Percentiles rank a stretch among this genome's conserved stretches.
These are phyloP conservation scores for Fusarium piperis DNA, from an alignment of 2,329 filamentous ascomycete genomes.

Conservation along the genomic window DNA sequence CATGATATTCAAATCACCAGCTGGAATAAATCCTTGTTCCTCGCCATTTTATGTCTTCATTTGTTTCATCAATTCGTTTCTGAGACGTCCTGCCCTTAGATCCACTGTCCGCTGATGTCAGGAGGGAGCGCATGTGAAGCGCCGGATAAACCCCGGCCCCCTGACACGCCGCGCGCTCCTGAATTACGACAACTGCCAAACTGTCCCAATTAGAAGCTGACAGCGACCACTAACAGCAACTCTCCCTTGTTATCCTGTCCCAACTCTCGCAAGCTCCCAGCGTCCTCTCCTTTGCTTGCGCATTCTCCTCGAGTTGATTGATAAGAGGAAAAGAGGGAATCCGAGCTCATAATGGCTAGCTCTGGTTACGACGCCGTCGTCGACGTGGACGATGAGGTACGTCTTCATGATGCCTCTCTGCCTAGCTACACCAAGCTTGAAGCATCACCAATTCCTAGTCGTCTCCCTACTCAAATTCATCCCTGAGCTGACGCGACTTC, in stretches of 20 bases:
- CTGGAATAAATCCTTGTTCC: not conserved
- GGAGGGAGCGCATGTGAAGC: not conserved
- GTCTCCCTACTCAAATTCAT: not conserved
- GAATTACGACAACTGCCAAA: conserved; percentile 48
- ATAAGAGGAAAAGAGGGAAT: not conserved
- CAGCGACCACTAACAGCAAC: conserved; percentile 21
- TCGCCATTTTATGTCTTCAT: not conserved
- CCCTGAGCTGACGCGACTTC: conserved; percentile 29
- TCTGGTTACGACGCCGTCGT: conserved; percentile 97
- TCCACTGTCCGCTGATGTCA: conserved; percentile 11
- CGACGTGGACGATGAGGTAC: conserved; percentile 93
- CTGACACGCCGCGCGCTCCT: conserved; percentile 40
- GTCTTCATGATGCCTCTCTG: conserved; percentile 12
- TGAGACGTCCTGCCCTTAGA: not conserved
- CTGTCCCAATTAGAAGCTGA: conserved; percentile 41
- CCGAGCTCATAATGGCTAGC: conserved; percentile 70
- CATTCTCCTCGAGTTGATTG: not conserved
- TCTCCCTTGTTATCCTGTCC: conserved; percentile 24
- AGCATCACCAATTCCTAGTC: not conserved
- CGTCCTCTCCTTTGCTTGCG: not conserved
- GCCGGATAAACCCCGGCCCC: conserved; percentile 40
- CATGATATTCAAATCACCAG: not conserved
- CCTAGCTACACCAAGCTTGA: conserved; percentile 20
- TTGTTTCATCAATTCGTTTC: not conserved
- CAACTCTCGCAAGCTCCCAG: not conserved